Evolutionary conservation across 2,329 filamentous ascomycete genomes (phyloP).

Genomic region (Furcasterigmium sp.): DNA sequence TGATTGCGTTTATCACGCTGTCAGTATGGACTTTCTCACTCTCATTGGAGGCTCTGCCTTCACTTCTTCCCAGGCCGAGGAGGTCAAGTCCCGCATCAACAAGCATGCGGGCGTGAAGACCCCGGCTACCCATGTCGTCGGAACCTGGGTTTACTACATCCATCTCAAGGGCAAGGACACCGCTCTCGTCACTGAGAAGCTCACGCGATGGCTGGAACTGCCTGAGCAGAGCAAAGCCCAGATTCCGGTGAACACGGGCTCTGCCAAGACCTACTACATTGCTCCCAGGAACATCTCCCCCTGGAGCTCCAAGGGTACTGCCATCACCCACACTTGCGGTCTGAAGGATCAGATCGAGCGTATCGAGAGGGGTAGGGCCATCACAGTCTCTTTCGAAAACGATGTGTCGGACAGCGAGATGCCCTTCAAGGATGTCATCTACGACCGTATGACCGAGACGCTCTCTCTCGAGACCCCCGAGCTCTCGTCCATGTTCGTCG

Average conservation of each 20-base stretch:
- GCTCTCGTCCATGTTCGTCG: constrained; percentile 72
- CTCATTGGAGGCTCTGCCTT: constrained; percentile 44
- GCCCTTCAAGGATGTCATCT: constrained; percentile 63
- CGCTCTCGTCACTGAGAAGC: constrained; percentile 37
- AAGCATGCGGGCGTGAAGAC: constrained; percentile 23
- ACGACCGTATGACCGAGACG: constrained; percentile 95
- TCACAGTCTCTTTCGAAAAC: constrained; percentile 61
- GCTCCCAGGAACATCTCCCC: constrained; percentile 84
- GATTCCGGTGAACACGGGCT: constrained; percentile 35
- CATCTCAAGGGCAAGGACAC: constrained; percentile 46
- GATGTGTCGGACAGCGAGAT: constrained; percentile 37
- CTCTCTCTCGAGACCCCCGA: constrained; percentile 64
- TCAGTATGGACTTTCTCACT: constrained; percentile 18
- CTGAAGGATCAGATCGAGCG: constrained; percentile 65
- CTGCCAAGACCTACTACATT: constrained; percentile 51
- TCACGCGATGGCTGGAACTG: constrained; percentile 26
- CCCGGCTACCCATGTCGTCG: constrained; percentile 43
- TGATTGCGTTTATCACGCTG: constrained; percentile 6
- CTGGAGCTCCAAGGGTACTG: constrained; percentile 96
- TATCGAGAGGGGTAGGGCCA: constrained; percentile 79
- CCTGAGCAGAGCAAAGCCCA: constrained; percentile 38
- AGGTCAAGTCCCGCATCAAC: constrained; percentile 39
- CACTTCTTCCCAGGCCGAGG: constrained; percentile 36
- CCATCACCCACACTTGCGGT: constrained; percentile 87
- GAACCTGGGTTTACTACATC: constrained; percentile 62